Percentiles rank a stretch among this genome's conserved stretches.
These are phyloP conservation scores for Solanum rostratum DNA, from an alignment of 257 asterid genomes.

Conservation along the genomic window DNA sequence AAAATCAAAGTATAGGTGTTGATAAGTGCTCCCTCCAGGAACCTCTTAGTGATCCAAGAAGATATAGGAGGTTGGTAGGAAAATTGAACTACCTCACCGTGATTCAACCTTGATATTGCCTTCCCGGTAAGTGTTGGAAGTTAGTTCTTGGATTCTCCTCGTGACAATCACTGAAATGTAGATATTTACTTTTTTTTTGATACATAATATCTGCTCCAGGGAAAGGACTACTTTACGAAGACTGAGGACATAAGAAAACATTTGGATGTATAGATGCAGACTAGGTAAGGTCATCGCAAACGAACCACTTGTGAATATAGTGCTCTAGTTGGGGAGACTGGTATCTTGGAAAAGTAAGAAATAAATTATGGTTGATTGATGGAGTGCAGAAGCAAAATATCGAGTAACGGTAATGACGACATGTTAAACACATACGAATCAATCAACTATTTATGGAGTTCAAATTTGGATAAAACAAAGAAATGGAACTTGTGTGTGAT, in stretches of 20 bases:
- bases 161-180: neutral
- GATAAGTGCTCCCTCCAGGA: neutral
- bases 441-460: neutral
- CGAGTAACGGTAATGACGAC: neutral
- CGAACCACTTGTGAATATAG: neutral
- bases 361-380: neutral
- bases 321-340: neutral
- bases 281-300: neutral
- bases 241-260: neutral
- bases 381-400: neutral
- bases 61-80: neutral
- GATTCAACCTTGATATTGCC: neutral
- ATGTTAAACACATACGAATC: neutral
- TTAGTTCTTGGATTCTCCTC: neutral
- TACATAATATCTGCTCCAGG: neutral
- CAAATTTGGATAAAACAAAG: neutral
- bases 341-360: neutral
- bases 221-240: neutral
- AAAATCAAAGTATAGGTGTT: too few relatives aligned
- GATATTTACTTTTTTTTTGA: neutral
- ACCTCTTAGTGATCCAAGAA: neutral
- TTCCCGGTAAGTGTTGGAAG: neutral
- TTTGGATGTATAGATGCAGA: neutral
- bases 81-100: neutral
- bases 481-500: neutral